Conservation (phyloP, 805 yeast species). For the Candida koratica region DNA sequence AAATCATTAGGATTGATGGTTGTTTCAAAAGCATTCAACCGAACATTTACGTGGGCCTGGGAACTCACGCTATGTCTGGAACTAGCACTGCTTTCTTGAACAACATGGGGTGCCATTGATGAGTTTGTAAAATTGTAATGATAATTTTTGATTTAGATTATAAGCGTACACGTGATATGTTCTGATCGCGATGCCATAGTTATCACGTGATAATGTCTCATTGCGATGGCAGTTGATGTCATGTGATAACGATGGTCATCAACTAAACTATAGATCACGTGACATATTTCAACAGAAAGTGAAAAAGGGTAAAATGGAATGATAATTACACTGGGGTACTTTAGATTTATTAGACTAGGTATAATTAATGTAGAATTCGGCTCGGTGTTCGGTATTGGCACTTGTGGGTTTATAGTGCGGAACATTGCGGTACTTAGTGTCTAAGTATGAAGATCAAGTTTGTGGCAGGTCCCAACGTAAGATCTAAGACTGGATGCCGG, state of each 20-base stretch:
- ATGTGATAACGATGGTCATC: no score
- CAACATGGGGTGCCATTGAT: constrained; percentile 17
- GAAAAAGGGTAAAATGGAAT: background rate
- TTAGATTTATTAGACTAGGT: background rate
- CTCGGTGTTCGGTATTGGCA: no score
- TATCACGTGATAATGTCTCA: no score
- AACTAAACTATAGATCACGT: no score
- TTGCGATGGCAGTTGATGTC: no score
- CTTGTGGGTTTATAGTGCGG: background rate
- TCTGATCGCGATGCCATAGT: no score
- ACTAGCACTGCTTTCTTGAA: constrained; percentile 1
- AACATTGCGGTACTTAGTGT: background rate
- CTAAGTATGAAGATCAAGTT: constrained; percentile 6
- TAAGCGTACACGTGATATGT: constrained; percentile 16
- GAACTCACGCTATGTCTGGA: background rate
- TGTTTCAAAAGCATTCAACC: constrained; percentile 51
- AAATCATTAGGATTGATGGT: constrained; percentile 54
- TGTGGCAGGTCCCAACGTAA: constrained; percentile 9
- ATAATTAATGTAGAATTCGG: background rate
- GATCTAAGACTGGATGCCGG: constrained; percentile 16
- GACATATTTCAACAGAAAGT: no score
- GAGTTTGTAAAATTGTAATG: background rate
- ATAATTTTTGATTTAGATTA: background rate
- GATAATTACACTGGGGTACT: background rate
- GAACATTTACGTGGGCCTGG: background rate